phyloP scores from a whole-genome alignment of 208 protist genomes.

The Trypanosoma rangeli region DNA sequence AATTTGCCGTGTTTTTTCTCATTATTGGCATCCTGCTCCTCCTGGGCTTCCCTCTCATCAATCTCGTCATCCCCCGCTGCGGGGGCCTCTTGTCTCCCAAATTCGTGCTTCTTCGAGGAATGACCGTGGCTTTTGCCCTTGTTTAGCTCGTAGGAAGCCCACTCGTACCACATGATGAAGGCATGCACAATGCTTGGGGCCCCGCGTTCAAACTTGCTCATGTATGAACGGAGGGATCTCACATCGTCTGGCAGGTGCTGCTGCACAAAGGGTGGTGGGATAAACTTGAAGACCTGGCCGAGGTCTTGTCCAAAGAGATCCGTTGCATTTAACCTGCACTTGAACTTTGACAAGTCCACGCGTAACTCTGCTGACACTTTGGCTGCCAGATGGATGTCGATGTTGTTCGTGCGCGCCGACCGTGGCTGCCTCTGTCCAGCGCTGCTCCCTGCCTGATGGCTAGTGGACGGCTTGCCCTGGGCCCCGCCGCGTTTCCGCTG shows the following conservation, averaged over 20 bases:
- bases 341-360: conserved; percentile 65
- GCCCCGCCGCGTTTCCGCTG: conserved; percentile 3
- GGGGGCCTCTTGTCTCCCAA: background rate
- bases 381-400: conserved; percentile 79
- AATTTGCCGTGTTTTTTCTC: conserved; percentile 28
- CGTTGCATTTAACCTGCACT: conserved; percentile 36
- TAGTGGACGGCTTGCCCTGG: background rate
- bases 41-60: conserved; percentile 8
- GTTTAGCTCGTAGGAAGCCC: conserved; percentile 71
- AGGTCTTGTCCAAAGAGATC: conserved; percentile 58
- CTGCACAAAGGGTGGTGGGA: conserved; percentile 70
- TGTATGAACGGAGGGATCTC: conserved; percentile 61
- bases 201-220: conserved; percentile 70
- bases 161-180: conserved; percentile 85
- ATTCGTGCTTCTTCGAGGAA: background rate
- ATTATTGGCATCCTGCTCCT: background rate
- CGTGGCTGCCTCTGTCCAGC: background rate
- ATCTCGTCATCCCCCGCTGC: conserved; percentile 15
- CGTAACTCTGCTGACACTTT: conserved; percentile 74
- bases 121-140: conserved; percentile 40
- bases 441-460: no score
- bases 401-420: conserved; percentile 56
- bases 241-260: conserved; percentile 81
- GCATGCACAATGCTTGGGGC: conserved; percentile 48
- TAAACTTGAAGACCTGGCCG: conserved; percentile 66